These are phyloP conservation scores for Elongisporangium senticosum DNA, from an alignment of 352 stramenopile species.

Conservation along the genomic window DNA sequence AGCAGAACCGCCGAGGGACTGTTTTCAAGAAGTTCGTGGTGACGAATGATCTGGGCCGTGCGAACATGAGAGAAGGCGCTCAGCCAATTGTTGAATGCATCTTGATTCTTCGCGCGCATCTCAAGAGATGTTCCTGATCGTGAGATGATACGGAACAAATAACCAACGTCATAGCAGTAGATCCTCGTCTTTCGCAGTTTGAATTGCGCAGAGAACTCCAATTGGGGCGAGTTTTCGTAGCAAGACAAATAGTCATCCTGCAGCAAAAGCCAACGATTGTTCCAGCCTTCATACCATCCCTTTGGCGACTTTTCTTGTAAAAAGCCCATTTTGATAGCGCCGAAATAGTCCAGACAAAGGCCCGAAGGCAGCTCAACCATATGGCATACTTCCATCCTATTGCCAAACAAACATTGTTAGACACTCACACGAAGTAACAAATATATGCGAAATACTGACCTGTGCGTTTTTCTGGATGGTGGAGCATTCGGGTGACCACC, in stretches of 20 bases:
- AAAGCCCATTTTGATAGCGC: conserved; percentile 64
- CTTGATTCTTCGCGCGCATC: conserved; percentile 73
- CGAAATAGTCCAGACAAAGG: conserved; percentile 75
- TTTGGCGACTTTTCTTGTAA: conserved; percentile 69
- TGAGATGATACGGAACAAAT: conserved; percentile 75
- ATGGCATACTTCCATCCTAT: conserved; percentile 8
- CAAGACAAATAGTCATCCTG: conserved; percentile 67
- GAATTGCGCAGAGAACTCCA: conserved; percentile 72
- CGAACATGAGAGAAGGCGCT: conserved; percentile 56
- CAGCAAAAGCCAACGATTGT: conserved; percentile 77
- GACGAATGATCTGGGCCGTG: conserved; percentile 46
- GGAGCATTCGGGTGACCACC: conserved; percentile 15
- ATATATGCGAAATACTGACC: conserved; percentile 1
- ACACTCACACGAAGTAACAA: neutral
- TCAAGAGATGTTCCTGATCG: conserved; percentile 61
- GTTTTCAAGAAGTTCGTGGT: conserved; percentile 77
- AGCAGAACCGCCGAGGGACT: conserved; percentile 72
- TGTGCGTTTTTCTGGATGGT: conserved; percentile 3
- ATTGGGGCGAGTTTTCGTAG: conserved; percentile 74
- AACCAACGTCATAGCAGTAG: conserved; percentile 67
- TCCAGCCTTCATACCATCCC: conserved; percentile 81
- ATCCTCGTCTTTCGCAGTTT: conserved; percentile 57
- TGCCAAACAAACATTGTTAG: conserved; percentile 1
- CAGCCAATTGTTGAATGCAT: conserved; percentile 72
- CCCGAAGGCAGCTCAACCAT: conserved; percentile 50